Percentiles rank a stretch among this genome's conserved stretches.
Evolutionary conservation across 192 early-diverging fungal species (phyloP).

Genomic region (Backusella psychrophila): DNA sequence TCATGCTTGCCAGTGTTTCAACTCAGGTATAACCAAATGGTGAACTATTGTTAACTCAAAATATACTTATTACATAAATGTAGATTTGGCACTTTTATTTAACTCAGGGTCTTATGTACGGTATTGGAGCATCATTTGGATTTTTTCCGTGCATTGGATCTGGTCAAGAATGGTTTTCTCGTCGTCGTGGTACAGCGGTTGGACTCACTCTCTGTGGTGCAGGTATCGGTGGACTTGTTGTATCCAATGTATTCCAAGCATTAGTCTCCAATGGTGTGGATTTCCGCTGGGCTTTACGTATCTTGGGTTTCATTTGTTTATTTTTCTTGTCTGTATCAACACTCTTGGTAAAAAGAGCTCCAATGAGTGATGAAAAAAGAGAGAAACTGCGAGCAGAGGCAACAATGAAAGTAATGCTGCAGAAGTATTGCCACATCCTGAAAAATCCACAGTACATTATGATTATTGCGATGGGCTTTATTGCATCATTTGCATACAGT

Average conservation of each 20-base stretch:
- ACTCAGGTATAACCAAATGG: background rate
- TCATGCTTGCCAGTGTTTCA: slow-evolving; percentile 43
- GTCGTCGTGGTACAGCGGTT: slow-evolving; percentile 35
- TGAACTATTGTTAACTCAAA: background rate
- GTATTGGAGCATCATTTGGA: slow-evolving; percentile 40
- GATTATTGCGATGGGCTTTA: background rate
- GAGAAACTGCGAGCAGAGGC: background rate
- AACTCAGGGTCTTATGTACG: slow-evolving; percentile 37
- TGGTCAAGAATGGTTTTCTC: slow-evolving; percentile 38
- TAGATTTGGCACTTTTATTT: slow-evolving; percentile 54
- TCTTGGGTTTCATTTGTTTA: slow-evolving; percentile 53
- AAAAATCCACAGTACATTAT: background rate
- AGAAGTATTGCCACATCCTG: background rate
- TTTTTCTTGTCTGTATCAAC: slow-evolving; percentile 22
- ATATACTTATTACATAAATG: background rate
- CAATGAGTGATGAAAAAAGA: background rate
- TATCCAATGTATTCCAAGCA: slow-evolving; percentile 56
- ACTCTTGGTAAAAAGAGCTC: slow-evolving; percentile 16
- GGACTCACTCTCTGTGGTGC: slow-evolving; percentile 40
- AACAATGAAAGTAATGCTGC: background rate
- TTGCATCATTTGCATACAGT: background rate
- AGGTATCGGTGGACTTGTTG: slow-evolving; percentile 38
- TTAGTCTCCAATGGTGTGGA: slow-evolving; percentile 54
- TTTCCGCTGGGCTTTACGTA: slow-evolving; percentile 63
- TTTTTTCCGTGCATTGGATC: slow-evolving; percentile 38